A percentile compares a stretch with the other conserved stretches of the same genome.
Evolutionary conservation across 2,329 filamentous ascomycete species (phyloP).

Genomic region (Ambrosiella beaveri): DNA sequence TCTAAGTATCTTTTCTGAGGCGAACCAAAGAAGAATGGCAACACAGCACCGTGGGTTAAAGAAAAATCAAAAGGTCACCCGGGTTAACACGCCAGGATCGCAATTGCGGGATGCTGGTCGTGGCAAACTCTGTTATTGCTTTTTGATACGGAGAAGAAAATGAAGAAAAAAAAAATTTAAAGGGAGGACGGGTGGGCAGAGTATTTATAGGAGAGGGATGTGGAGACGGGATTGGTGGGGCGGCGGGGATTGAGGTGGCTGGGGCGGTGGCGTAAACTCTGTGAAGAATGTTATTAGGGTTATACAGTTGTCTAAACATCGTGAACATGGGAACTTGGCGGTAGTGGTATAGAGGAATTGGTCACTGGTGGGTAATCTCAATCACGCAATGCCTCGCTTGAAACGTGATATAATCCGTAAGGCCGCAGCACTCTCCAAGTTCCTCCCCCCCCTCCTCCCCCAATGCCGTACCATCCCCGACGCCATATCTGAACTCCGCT

Average conservation of each 20-base stretch:
- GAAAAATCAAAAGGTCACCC: neutral
- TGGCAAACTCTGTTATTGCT: slow-evolving; percentile 14
- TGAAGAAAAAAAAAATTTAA: slow-evolving; percentile 10
- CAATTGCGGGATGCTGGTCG: slow-evolving; percentile 12
- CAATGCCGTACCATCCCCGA: slow-evolving; percentile 45
- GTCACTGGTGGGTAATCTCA: too few relatives aligned
- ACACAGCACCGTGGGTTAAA: slow-evolving; percentile 12
- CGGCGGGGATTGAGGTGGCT: neutral
- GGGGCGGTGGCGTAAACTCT: neutral
- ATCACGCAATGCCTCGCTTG: slow-evolving; percentile 33
- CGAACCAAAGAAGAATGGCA: slow-evolving; percentile 13
- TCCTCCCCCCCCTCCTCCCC: slow-evolving; percentile 43
- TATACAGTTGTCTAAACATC: too few relatives aligned
- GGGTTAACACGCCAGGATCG: neutral
- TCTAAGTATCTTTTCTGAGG: slow-evolving; percentile 12
- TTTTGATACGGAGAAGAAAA: slow-evolving; percentile 13
- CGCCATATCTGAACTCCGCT: slow-evolving; percentile 52
- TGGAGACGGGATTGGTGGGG: neutral
- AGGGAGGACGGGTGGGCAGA: neutral
- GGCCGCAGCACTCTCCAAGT: slow-evolving; percentile 35
- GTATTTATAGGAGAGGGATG: slow-evolving; percentile 10
- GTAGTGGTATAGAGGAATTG: too few relatives aligned
- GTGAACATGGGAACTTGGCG: too few relatives aligned
- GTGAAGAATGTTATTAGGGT: too few relatives aligned
- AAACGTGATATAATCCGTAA: slow-evolving; percentile 39